phyloP scores from a whole-genome alignment of 2,329 filamentous ascomycete genomes.

The Verticillium dahliae region DNA sequence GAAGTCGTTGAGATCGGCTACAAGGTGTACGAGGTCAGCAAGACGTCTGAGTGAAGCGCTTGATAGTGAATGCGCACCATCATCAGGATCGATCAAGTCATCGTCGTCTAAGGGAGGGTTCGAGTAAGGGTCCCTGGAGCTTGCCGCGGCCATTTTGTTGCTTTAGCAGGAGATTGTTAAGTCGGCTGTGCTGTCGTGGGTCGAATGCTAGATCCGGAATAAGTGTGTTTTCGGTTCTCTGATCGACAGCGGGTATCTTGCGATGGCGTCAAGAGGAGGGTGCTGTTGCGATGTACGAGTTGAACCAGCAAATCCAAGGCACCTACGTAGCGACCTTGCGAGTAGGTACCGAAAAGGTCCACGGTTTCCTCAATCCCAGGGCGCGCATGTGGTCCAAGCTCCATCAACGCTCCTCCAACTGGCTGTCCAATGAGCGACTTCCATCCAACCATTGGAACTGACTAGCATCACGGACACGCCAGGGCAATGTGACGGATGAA shows the following conservation, averaged over 20 bases:
- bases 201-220: not conserved
- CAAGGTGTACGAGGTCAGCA: not conserved
- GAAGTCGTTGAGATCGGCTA: slow-evolving; percentile 84
- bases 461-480: too few species aligned
- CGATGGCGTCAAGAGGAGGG: not conserved
- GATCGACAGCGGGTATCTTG: not conserved
- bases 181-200: not conserved
- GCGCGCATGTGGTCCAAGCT: slow-evolving; percentile 18
- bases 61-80: slow-evolving; percentile 44
- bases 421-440: not conserved
- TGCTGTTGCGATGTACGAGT: not conserved
- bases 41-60: not conserved
- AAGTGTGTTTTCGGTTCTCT: not conserved
- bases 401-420: slow-evolving; percentile 4
- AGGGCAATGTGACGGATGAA: too few species aligned
- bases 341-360: slow-evolving; percentile 12
- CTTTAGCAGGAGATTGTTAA: not conserved
- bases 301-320: not conserved
- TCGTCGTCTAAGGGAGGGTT: slow-evolving; percentile 57
- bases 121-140: slow-evolving; percentile 50
- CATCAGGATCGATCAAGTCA: slow-evolving; percentile 73
- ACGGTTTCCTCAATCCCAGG: slow-evolving; percentile 17
- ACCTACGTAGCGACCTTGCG: slow-evolving; percentile 8
- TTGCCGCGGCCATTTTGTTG: slow-evolving; percentile 37
- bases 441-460: not conserved